Conservation (phyloP, 2,329 filamentous ascomycete genomes). For the Alternaria arbusti region DNA sequence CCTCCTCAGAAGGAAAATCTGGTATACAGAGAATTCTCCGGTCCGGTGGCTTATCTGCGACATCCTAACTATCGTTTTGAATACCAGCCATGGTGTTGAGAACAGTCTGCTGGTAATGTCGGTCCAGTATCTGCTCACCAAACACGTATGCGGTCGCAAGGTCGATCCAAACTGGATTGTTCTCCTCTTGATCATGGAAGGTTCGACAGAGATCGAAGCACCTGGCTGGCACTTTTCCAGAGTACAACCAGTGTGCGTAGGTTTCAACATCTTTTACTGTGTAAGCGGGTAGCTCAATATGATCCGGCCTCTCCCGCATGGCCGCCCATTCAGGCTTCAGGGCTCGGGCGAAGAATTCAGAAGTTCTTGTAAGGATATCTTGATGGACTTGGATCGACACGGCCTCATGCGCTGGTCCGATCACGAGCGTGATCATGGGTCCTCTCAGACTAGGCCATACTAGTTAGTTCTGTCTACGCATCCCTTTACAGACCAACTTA, state of each 20-base stretch:
- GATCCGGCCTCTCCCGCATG: neutral
- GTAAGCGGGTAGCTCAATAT: conserved; percentile 3
- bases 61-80: neutral
- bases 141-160: conserved; percentile 6
- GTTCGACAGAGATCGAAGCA: neutral
- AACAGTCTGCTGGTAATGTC: neutral
- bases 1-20: too few relatives aligned
- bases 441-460: neutral
- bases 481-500: neutral
- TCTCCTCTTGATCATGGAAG: neutral
- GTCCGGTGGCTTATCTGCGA: too few relatives aligned
- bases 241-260: conserved; percentile 4
- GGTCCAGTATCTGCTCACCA: conserved; percentile 5
- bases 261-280: neutral
- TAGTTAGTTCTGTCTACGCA: neutral
- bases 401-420: neutral
- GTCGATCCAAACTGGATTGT: conserved; percentile 4
- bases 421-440: neutral
- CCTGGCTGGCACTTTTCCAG: conserved; percentile 2
- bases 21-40: too few relatives aligned
- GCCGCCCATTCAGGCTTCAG: conserved; percentile 5
- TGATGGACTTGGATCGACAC: conserved; percentile 4
- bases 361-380: conserved; percentile 1
- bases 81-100: neutral
- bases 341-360: conserved; percentile 6